Base-by-base conservation (phyloP, 352 stramenopile genomes). In the Nothophytophthora sp. region DNA sequence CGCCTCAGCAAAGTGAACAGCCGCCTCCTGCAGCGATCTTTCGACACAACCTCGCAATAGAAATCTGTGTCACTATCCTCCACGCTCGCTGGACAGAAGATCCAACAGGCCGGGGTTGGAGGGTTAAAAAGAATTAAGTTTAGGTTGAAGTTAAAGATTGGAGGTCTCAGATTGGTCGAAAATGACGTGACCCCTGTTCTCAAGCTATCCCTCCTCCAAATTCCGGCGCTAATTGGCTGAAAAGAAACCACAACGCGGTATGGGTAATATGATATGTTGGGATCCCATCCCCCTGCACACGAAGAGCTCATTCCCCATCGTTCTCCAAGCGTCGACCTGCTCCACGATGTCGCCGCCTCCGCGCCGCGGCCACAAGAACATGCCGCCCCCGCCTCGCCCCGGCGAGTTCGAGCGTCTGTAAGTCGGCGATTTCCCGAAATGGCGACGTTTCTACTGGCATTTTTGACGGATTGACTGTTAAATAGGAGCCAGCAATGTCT, bases 401-500 rank as follows among this genome's bases (percentile, higher is more conserved):
- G 56, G 56, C 36, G 38, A 61, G 37, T 61, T 66, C 18, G 43
- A 65, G 36, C 19, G 37, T 22, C 33, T 60, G 56, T 60, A 55
- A 1, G 50, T 55, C 15, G 19, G 3, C 24, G 16, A 36, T 25
- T 18, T 12, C 22, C 47, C 22, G 9, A 37, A n/a, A 16, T 37
- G 23, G 23, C 10, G 15, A 10, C 6, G 2, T 27, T 25, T 32
- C 54, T 43, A 30, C 38, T 63, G 54, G 57, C 51, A 20, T 38
- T 63, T 38, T 50, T 61, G 61, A 61, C 42, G 50, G 36, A 30
- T 55, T 65, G 55, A 30, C 36, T 34, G 49, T 41, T 39, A 43
- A 51, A 25, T 39, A 67, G 61, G 4, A 46, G 50, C 16, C 45
- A 67, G 9, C 57, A 68, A 35, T 68, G 63, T 28, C 50, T 73